Conservation (phyloP, 2,329 filamentous ascomycete genomes). For the Colletotrichum destructivum region DNA sequence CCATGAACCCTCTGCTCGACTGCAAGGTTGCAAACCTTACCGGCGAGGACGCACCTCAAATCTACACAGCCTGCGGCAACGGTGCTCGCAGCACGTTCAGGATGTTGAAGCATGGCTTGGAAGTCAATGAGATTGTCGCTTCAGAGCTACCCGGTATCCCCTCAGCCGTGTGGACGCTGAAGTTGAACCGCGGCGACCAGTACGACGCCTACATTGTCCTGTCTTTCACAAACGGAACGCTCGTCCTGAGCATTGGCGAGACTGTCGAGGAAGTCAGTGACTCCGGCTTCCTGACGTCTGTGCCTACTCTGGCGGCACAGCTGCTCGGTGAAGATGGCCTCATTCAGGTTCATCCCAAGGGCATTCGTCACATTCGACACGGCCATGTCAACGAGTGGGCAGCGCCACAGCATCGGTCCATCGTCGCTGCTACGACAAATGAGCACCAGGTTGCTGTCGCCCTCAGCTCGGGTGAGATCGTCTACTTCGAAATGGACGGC, state of each 20-base stretch:
- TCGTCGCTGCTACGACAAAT: conserved; percentile 95
- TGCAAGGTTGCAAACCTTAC: conserved; percentile 93
- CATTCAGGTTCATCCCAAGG: conserved; percentile 96
- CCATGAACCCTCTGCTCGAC: conserved; percentile 92
- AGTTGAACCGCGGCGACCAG: conserved; percentile 83
- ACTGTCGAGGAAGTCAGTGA: conserved; percentile 97
- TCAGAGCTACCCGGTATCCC: conserved; percentile 92
- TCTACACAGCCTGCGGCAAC: conserved; percentile 92
- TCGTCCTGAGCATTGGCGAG: conserved; percentile 95
- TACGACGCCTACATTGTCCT: conserved; percentile 97
- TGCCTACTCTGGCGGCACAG: conserved; percentile 92
- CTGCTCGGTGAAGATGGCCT: conserved; percentile 94
- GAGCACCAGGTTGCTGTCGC: conserved; percentile 94
- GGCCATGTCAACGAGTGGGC: conserved; percentile 93
- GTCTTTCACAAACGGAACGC: conserved; percentile 89
- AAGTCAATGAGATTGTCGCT: conserved; percentile 96
- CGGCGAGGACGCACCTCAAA: conserved; percentile 94
- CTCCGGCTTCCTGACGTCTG: conserved; percentile 90
- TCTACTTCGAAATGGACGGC: conserved; percentile 97
- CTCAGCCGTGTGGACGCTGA: conserved; percentile 95
- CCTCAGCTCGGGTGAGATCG: conserved; percentile 94
- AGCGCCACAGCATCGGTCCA: conserved; percentile 92
- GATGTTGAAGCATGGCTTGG: conserved; percentile 91
- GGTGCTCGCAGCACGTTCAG: conserved; percentile 92
- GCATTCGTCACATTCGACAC: conserved; percentile 88